These are phyloP conservation scores for Suillus clintonianus DNA, from an alignment of 768 basidiomycete genomes.

Conservation along the genomic window DNA sequence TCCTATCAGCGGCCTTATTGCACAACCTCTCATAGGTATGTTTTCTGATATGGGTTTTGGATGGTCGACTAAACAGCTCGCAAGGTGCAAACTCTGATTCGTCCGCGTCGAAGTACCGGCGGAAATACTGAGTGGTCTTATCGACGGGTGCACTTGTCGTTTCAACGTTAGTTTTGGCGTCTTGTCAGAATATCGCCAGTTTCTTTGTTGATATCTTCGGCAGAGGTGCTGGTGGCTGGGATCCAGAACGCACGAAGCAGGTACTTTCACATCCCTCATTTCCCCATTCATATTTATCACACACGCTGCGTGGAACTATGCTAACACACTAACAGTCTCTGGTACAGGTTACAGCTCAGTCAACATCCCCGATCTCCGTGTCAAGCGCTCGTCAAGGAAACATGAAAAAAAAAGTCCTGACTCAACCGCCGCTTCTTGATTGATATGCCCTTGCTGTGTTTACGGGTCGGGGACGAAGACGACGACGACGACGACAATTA, in stretches of 20 bases:
- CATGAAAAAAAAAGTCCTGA: too few species aligned
- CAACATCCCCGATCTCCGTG: too few species aligned
- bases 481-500: too few species aligned
- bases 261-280: slow-evolving; percentile 40
- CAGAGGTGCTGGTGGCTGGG: slow-evolving; percentile 83
- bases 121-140: slow-evolving; percentile 91
- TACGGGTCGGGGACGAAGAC: too few species aligned
- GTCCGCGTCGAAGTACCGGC: slow-evolving; percentile 85
- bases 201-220: slow-evolving; percentile 78
- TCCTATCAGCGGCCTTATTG: slow-evolving; percentile 92
- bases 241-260: slow-evolving; percentile 65
- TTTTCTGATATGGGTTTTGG: neutral
- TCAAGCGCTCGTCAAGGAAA: too few species aligned
- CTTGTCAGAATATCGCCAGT: slow-evolving; percentile 70
- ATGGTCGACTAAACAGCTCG: slow-evolving; percentile 6
- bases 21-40: slow-evolving; percentile 95
- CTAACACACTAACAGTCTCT: too few species aligned
- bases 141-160: slow-evolving; percentile 80
- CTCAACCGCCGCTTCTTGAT: too few species aligned
- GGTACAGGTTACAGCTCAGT: too few species aligned
- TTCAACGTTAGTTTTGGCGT: slow-evolving; percentile 81
- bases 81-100: slow-evolving; percentile 94
- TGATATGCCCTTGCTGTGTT: too few species aligned
- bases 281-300: neutral
- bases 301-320: too few species aligned